These are phyloP conservation scores for Cymodocea nodosa DNA, from an alignment of 116 monocot genomes.

Conservation along the genomic window DNA sequence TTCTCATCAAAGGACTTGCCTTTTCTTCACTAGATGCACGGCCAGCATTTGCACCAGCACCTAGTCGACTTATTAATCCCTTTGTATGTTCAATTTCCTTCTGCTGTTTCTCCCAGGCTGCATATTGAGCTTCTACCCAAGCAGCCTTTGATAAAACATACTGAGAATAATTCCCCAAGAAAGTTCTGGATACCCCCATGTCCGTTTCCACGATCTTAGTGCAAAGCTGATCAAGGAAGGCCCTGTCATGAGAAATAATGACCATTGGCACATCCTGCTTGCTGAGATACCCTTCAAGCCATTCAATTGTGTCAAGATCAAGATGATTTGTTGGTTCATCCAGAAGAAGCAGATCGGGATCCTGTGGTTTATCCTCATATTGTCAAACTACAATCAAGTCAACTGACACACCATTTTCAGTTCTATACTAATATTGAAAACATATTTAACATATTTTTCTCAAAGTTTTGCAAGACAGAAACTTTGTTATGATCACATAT, in stretches of 20 bases:
- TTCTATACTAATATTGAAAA: too few species aligned
- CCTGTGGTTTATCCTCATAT: slow-evolving; percentile 24
- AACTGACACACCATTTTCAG: too few species aligned
- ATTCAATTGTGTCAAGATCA: slow-evolving; percentile 92
- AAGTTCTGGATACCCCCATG: slow-evolving; percentile 87
- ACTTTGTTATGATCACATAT: too few species aligned
- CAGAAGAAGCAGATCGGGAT: slow-evolving; percentile 93
- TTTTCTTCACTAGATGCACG: slow-evolving; percentile 99
- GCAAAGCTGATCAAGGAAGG: slow-evolving; percentile 87
- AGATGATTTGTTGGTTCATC: slow-evolving; percentile 98
- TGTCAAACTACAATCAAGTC: too few species aligned
- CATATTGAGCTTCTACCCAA: slow-evolving; percentile 70
- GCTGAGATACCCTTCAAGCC: slow-evolving; percentile 81
- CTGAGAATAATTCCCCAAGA: slow-evolving; percentile 81
- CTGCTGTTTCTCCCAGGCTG: slow-evolving; percentile 94
- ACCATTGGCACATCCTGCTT: slow-evolving; percentile 97
- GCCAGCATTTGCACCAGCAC: slow-evolving; percentile 87
- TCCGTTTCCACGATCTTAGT: slow-evolving; percentile 98
- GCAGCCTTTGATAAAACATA: slow-evolving; percentile 68
- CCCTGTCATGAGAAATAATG: slow-evolving; percentile 95
- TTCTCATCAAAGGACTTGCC: slow-evolving; percentile 19
- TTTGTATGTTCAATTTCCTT: slow-evolving; percentile 92
- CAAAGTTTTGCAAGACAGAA: too few species aligned
- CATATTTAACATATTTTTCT: too few species aligned
- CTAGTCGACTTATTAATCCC: slow-evolving; percentile 78